Percentiles rank a stretch among this genome's conserved stretches.
These are phyloP conservation scores for Erythrophleum fordii DNA, from an alignment of 306 rosid genomes.

Conservation along the genomic window DNA sequence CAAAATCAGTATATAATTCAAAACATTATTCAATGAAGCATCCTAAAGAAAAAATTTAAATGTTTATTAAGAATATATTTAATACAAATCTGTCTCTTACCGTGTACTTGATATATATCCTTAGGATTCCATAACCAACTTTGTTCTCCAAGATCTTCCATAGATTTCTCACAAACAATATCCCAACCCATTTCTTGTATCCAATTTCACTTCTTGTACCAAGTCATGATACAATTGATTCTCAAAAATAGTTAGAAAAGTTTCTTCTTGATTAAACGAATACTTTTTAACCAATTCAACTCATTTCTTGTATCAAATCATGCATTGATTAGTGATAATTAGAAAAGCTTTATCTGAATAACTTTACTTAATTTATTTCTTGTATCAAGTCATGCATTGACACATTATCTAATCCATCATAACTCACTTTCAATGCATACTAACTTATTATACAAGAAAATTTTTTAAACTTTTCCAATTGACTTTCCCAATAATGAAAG, in stretches of 20 bases:
- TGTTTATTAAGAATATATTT: neutral
- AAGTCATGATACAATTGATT: neutral
- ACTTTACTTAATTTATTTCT: neutral
- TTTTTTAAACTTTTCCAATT: neutral
- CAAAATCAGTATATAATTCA: neutral
- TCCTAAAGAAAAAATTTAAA: neutral
- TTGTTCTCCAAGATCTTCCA: neutral
- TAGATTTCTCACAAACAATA: neutral
- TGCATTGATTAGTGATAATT: neutral
- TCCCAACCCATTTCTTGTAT: neutral
- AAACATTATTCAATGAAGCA: neutral
- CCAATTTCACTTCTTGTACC: no score
- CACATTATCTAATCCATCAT: neutral
- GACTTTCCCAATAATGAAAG: no score
- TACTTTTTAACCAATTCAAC: neutral
- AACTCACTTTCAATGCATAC: neutral
- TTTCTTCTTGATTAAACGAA: neutral
- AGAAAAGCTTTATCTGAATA: neutral
- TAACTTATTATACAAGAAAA: neutral
- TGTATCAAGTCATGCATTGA: neutral
- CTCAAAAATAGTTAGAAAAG: neutral
- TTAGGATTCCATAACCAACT: neutral
- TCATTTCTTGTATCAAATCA: neutral
- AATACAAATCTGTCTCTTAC: neutral
- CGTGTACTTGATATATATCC: neutral